Conservation (phyloP, 768 basidiomycete genomes). For the Lyophyllum shimeji region DNA sequence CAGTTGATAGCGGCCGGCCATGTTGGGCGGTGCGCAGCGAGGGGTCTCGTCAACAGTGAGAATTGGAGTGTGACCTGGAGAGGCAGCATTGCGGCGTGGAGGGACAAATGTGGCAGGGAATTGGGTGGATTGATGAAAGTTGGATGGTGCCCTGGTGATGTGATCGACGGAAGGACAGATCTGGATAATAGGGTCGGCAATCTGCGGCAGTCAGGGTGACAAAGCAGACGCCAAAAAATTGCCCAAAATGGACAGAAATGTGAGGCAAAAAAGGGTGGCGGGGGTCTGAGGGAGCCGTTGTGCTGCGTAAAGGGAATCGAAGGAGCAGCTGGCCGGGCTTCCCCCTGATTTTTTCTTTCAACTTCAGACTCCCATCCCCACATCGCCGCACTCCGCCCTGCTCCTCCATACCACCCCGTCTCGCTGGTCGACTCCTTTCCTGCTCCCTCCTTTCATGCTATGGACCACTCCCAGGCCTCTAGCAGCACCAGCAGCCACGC, state of each 20-base stretch:
- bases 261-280: constrained; percentile 8
- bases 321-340: background rate
- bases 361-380: constrained; percentile 18
- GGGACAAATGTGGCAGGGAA: background rate
- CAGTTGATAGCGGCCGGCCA: background rate
- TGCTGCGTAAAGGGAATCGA: constrained; percentile 19
- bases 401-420: background rate
- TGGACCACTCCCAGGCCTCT: constrained; percentile 10
- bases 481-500: constrained; percentile 12
- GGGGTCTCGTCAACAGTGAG: background rate
- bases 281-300: constrained; percentile 2
- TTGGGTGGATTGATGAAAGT: background rate
- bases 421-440: constrained; percentile 25
- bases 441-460: constrained; percentile 6
- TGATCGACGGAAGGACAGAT: background rate
- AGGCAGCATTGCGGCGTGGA: background rate
- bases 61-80: background rate
- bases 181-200: constrained; percentile 21
- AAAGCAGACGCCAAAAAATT: constrained; percentile 21
- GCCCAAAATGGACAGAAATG: constrained; percentile 7
- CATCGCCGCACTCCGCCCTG: constrained; percentile 15
- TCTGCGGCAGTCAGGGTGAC: constrained; percentile 21
- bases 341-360: constrained; percentile 26
- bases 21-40: background rate
- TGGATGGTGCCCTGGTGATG: background rate